Evolutionary conservation across 75 land plant species (phyloP), one percentile per base, ranked within the genome.

Genomic region (Ceratopteris richardii): DNA sequence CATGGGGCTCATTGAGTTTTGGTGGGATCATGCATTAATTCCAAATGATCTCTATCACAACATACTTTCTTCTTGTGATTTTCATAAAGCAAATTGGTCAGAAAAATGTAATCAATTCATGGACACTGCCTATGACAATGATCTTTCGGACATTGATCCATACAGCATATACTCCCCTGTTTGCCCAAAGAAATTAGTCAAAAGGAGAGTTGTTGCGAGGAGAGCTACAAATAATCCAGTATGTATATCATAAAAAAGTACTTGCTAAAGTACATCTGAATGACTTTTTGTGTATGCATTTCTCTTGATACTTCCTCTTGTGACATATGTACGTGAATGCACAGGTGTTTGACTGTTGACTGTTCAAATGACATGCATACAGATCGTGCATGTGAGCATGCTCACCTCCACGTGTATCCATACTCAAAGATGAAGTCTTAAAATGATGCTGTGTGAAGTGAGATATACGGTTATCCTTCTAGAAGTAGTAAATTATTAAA

Each of bases 21-120:
- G 71, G 80, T 79, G 78, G 82, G 61, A 47, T 24, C 90, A 85
- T 74, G 85, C 73, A 2, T 52, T 88, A 61, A 79, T 88, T n/a
- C 78, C 90, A 6, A 78, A 85, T 26, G 44, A 64, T 12, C 64
- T 75, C 1, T 79, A 79, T 39, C 17, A 31, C 13, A 40, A 23
- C 7, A 47, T 82, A 6, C 63, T 57, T 1, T 55, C 54, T 16
- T 43, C 2, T 11, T 82, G 86, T 39, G 53, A 59, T 20, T 52
- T 66, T 42, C 56, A 57, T 30, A 55, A 66, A 9, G 66, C 64
- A 9, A 53, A 69, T 13, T 56, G 59, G 65, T 67, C 67, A 17
- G 30, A 39, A n/a, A 40, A 54, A 22, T 60, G 70, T 56, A 68
- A 74, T 47, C 25, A 56, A n/a, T 27, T 53, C 18, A 69, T 65